phyloP scores from a whole-genome alignment of 345 rosid species.

The Conringia planisiliqua region DNA sequence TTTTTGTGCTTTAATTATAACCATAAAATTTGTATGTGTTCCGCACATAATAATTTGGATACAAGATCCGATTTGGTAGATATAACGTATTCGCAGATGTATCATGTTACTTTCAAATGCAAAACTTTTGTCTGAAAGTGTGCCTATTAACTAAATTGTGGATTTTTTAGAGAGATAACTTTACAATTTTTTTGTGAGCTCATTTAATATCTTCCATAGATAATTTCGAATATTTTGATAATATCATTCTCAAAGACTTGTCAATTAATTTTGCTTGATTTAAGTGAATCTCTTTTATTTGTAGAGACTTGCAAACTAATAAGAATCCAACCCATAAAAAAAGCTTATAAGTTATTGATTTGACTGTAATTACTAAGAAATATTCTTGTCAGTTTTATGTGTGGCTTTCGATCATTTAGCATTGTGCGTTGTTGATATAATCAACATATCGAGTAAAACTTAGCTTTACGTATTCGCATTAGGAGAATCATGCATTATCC shows the following conservation, averaged over 20 bases:
- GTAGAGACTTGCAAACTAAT: neutral
- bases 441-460: constrained; percentile 7
- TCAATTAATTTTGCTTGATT: constrained; percentile 17
- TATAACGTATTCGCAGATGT: neutral
- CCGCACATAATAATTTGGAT: neutral
- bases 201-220: neutral
- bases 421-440: neutral
- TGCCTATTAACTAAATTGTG: neutral
- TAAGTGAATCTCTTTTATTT: constrained; percentile 10
- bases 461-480: neutral
- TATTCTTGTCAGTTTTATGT: constrained; percentile 10
- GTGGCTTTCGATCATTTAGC: constrained; percentile 7
- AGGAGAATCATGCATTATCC: neutral
- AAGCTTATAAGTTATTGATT: neutral
- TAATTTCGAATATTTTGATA: constrained; percentile 1
- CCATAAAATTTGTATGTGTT: neutral
- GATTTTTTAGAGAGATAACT: neutral
- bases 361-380: neutral
- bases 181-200: neutral
- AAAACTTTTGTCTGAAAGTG: neutral
- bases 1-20: neutral
- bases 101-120: neutral
- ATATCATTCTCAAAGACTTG: constrained; percentile 1
- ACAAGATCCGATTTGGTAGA: neutral
- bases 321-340: constrained; percentile 9